Conservation (phyloP, 2,329 filamentous ascomycete genomes). For the Claviceps spartinae region DNA sequence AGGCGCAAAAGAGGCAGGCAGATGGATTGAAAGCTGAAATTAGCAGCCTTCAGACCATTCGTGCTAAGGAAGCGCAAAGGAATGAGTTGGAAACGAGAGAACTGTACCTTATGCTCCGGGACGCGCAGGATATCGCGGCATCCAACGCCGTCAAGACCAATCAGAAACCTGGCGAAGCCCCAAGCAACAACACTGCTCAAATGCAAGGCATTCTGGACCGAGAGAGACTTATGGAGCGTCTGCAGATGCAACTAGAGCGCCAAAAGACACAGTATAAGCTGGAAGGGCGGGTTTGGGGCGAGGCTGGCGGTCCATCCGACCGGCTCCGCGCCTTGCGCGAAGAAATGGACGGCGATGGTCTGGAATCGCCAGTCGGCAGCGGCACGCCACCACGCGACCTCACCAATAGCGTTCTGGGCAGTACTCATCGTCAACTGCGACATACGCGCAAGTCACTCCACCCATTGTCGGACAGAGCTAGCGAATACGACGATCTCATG, state of each 20-base stretch:
- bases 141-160: conserved; percentile 56
- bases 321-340: conserved; percentile 82
- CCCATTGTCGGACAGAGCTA: conserved; percentile 13
- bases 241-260: conserved; percentile 89
- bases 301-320: conserved; percentile 74
- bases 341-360: conserved; percentile 64
- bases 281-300: conserved; percentile 82
- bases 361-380: conserved; percentile 32
- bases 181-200: conserved; percentile 54
- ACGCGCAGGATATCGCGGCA: conserved; percentile 90
- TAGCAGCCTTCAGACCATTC: conserved; percentile 69
- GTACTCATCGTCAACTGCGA: conserved; percentile 48
- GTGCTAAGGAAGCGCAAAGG: conserved; percentile 81
- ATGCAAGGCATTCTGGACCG: conserved; percentile 91
- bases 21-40: conserved; percentile 83
- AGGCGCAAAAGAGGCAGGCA: conserved; percentile 73
- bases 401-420: conserved; percentile 60
- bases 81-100: conserved; percentile 95
- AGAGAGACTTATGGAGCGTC: conserved; percentile 78
- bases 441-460: conserved; percentile 40
- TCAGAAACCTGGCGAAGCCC: conserved; percentile 25
- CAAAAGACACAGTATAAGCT: conserved; percentile 97
- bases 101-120: conserved; percentile 93
- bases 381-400: conserved; percentile 48
- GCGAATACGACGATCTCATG: conserved; percentile 23